A percentile compares a stretch with the other conserved stretches of the same genome.
Conservation (phyloP, 176 grass and related monocot species). For the Avena atlantica region DNA sequence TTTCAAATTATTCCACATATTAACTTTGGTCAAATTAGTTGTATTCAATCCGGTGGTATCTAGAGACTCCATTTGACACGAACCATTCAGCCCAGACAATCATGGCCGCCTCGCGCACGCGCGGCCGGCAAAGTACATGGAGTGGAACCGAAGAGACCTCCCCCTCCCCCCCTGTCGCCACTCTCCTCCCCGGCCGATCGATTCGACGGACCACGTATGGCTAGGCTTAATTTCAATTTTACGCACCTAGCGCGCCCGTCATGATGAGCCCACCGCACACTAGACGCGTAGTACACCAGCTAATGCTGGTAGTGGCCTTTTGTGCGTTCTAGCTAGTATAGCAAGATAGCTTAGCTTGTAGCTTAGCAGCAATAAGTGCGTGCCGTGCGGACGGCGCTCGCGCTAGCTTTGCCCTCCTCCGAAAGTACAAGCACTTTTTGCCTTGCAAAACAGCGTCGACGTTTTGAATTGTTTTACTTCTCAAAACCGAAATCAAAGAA, state of each 20-base stretch:
- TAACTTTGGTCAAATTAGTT: too few species aligned
- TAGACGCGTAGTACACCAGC: conserved; percentile 16
- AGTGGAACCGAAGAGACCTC: conserved; percentile 23
- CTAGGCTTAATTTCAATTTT: not conserved
- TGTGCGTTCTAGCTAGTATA: conserved; percentile 48
- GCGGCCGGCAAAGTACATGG: not conserved
- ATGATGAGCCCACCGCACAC: conserved; percentile 43
- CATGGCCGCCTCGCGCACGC: not conserved
- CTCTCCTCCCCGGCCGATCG: not conserved
- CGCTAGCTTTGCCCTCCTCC: not conserved
- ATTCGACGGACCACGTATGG: not conserved
- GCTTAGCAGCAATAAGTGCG: not conserved
- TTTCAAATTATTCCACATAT: too few species aligned
- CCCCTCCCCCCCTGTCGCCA: not conserved
- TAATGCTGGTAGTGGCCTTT: not conserved
- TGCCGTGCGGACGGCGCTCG: not conserved
- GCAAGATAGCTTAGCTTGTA: not conserved
- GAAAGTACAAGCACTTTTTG: not conserved
- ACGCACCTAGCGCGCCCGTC: not conserved
- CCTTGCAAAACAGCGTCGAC: too few species aligned
- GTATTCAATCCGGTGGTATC: too few species aligned
- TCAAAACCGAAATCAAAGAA: not conserved
- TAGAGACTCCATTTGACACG: too few species aligned
- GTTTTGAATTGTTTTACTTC: not conserved
- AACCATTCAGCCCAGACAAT: not conserved